Base-by-base conservation (phyloP, 768 basidiomycete genomes). In the Tylopilus balloui region DNA sequence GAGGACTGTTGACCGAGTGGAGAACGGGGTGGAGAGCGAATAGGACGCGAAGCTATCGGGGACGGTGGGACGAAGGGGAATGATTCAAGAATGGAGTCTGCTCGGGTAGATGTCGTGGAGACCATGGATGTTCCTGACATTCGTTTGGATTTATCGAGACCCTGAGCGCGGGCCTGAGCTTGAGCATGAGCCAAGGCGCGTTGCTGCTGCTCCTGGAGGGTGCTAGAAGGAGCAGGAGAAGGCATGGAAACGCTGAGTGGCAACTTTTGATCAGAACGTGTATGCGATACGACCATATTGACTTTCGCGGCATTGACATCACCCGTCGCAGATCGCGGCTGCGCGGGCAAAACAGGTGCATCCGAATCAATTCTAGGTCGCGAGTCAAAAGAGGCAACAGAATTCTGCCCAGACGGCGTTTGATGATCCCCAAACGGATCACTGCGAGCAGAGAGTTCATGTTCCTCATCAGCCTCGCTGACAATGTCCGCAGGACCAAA, bases 1-100 rank as follows among this genome's bases (percentile, higher is more conserved):
- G 78, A 76, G 17, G 75, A 70, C 52, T 84, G 83, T 64, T 84
- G 80, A 23, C 69, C 74, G 17, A 86, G 71, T 8, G 88, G 87
- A 10, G 88, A 89, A 48, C 81, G 80, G 31, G 85, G 84, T 6
- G 86, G 86, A 3, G 86, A 82, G 52, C 87, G 75, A 57, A 82
- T 71, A 10, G 88, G 88, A 45, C 84, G 75, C 56, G 87, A 81
- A n/a, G 88, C 89, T 51, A 92, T 90, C 6, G 90, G 90, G 8
- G 88, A 90, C 1, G 90, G 90, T 20, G 90, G 90, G 9, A 92
- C 88, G 63, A 92, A 91, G 29, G 87, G 88, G 75, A 92, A 92
- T 13, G 81, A 84, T 66, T 90, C 89, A 23, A 92, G 75, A 56
- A 92, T 88, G 3, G 88, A 91, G 62, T 92, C 88, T 23, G 88